Base-by-base conservation (phyloP, 176 grass and related monocot species). In the Carex pumila region DNA sequence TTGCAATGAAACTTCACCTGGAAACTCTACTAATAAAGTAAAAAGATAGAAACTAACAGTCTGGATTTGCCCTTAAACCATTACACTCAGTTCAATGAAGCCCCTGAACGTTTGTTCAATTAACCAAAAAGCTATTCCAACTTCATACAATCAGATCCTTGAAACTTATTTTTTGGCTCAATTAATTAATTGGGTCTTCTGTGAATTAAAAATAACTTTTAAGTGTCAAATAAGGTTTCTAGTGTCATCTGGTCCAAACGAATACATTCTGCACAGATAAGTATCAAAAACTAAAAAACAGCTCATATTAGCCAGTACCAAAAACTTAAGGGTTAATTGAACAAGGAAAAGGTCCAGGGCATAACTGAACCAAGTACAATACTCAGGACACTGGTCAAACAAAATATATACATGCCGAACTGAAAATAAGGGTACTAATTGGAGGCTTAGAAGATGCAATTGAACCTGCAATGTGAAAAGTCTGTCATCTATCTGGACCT, bases 381-480 rank as follows among this genome's bases (percentile, higher is more conserved):
- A 55, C 72, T 50, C 18, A 12, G 41, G 34, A 1, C 22, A 73
- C 41, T 50, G 70, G 41, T 76, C 3, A 12, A 55, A 76, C 12
- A 76, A 53, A 31, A 31, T 11, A 22, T 50, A 12, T 12, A 54
- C 7, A 12, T 54, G 5, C 49, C 22, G 1, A 55, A 52, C 45
- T 47, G 39, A 47, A 61, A 74, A 29, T 11, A 75, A 75, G 43
- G 0, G 1, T 21, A 74, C 50, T 12, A 74, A 34, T 12, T 43
- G 11, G 11, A 61, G 31, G 9, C 19, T 6, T 7, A 69, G 57
- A 59, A 69, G 76, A 2, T 0, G 79, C 21, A 79, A 81, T 75
- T 15, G 47, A n/a, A 97, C 94, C 90, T 97, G 94, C 78, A 97
- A 86, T 32, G 92, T 97, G 90, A 97, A 97, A 53, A 87, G 92